phyloP scores from a whole-genome alignment of 2,329 filamentous ascomycete species.

The Metarhizium guizhouense region DNA sequence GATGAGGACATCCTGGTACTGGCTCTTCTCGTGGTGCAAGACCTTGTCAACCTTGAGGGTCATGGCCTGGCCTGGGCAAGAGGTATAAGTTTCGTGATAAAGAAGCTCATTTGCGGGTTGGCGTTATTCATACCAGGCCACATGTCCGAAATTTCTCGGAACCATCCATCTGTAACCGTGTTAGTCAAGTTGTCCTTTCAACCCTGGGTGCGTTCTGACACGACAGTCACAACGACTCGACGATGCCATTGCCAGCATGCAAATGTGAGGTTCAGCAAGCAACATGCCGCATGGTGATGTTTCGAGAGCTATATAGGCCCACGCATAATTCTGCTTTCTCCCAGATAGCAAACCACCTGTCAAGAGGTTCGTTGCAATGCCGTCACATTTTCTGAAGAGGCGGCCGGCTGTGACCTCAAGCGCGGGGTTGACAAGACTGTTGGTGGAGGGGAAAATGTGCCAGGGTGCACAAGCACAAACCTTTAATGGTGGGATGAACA shows the following conservation, averaged over 20 bases:
- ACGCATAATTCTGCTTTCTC: background rate
- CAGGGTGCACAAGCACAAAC: slow-evolving; percentile 18
- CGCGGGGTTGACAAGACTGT: slow-evolving; percentile 1
- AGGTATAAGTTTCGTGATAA: slow-evolving; percentile 4
- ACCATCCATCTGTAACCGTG: slow-evolving; percentile 79
- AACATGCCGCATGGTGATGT: background rate
- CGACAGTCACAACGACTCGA: background rate
- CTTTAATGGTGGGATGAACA: slow-evolving; percentile 69
- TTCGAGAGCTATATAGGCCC: background rate
- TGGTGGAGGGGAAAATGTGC: slow-evolving; percentile 9
- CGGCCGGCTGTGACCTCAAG: background rate
- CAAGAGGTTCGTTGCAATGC: background rate
- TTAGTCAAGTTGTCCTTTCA: slow-evolving; percentile 1
- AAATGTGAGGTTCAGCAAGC: background rate
- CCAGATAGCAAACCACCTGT: background rate
- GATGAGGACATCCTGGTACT: slow-evolving; percentile 98
- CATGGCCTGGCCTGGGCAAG: slow-evolving; percentile 76
- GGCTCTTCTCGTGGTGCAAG: slow-evolving; percentile 96
- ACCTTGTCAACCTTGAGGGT: slow-evolving; percentile 96
- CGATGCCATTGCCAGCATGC: background rate
- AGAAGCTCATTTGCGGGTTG: background rate
- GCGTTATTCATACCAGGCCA: slow-evolving; percentile 58
- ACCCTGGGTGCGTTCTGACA: background rate
- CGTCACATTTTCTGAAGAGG: background rate
- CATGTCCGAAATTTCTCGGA: slow-evolving; percentile 97